Evolutionary conservation across 2,329 filamentous ascomycete species (phyloP), one percentile per base, ranked within the genome.

Genomic region (Chaetomium sp.): DNA sequence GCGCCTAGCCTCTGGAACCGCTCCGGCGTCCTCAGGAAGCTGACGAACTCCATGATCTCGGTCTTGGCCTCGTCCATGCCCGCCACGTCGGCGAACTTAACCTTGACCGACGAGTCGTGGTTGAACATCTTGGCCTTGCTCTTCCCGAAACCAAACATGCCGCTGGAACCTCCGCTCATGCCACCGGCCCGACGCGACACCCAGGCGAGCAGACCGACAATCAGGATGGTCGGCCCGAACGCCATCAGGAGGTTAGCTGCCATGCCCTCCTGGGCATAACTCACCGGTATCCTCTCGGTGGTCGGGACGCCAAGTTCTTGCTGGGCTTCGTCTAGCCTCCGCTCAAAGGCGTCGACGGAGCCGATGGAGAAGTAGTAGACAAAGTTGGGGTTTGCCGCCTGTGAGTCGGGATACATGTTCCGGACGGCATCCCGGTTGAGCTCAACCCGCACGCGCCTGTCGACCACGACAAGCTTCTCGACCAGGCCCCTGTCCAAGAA

Each of bases 41-140:
- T 93, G 71, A 99, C 95, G 73, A 99, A 99, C 78, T 99, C 95
- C 93, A 98, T 97, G 71, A 99, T 99, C 79, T 99, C 95, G 63
- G 88, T 83, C 84, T 99, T 99, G 64, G 95, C 95, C 79, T 99
- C 95, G 76, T 99, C 95, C 88, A 98, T 94, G 70, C 95, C 95
- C 50, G 95, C 95, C 51, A 99, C 95, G 75, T 99, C 95, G 55
- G 91, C 83, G 76, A 99, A 99, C 78, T 97, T 98, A 77, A 96
- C 93, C 80, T 96, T 97, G 81, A 99, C 86, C 64, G 95, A 92
- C 12, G 91, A 92, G 81, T 99, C 95, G 71, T 97, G 93, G 77
- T 97, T 99, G 83, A 98, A 99, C 73, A 91, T 90, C 83, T 97
- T 98, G 29, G 95, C 95, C 73, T 92, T 89, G 79, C 93, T 97